Evolutionary conservation across 225 moss, liverwort and hornwort genomes (phyloP).

Genomic region (Thuidium tamariscinum): DNA sequence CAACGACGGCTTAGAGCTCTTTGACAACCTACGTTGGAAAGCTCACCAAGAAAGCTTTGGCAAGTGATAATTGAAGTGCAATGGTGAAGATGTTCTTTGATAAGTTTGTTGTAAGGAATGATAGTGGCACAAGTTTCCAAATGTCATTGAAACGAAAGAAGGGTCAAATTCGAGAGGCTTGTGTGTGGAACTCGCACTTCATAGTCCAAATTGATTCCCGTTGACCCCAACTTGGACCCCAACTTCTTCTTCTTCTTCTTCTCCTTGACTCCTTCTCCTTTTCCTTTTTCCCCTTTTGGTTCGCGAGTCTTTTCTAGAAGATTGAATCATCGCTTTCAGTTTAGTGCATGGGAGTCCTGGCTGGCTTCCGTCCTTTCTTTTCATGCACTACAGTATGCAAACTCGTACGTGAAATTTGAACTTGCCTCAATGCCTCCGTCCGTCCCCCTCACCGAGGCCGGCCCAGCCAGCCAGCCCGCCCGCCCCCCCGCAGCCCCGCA

Average conservation of each 20-base stretch:
- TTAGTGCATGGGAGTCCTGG: background rate
- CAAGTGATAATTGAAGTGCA: accelerated
- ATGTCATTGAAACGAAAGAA: too few relatives aligned
- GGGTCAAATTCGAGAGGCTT: background rate
- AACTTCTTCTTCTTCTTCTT: background rate
- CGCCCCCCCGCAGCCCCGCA: too few relatives aligned
- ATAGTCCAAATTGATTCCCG: background rate
- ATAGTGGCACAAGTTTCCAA: background rate
- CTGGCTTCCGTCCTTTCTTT: background rate
- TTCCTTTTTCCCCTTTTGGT: background rate
- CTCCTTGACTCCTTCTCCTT: too few relatives aligned
- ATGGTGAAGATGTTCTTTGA: too few relatives aligned
- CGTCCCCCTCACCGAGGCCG: background rate
- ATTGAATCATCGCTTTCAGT: background rate
- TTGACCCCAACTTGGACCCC: background rate
- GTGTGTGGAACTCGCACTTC: background rate
- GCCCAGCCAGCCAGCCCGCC: background rate
- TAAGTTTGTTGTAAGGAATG: background rate
- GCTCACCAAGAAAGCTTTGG: background rate
- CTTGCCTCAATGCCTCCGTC: background rate
- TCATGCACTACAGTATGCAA: background rate
- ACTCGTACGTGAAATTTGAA: background rate
- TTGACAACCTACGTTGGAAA: too few relatives aligned
- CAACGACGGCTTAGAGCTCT: accelerated
- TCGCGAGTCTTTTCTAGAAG: too few relatives aligned